Evolutionary conservation across 345 rosid genomes (phyloP).

Genomic region (Eucalyptus microcorys): DNA sequence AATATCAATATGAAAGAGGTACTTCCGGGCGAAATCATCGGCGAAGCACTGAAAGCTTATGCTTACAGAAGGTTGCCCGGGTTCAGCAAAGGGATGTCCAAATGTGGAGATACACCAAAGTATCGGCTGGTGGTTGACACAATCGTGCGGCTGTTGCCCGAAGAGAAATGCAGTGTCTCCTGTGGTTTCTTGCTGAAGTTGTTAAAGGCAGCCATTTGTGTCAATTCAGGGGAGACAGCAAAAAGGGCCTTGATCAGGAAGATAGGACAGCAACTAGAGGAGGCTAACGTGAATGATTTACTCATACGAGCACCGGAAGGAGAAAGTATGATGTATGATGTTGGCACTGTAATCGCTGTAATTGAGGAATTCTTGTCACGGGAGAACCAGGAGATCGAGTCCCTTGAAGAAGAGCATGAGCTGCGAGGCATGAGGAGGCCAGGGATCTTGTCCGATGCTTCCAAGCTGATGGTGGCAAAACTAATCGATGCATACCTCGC

Average conservation of each 20-base stretch:
- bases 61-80: constrained; percentile 61
- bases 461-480: constrained; percentile 80
- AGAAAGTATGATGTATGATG: constrained; percentile 42
- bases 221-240: constrained; percentile 31
- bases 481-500: constrained; percentile 64
- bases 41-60: constrained; percentile 83
- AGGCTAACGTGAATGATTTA: constrained; percentile 60
- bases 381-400: constrained; percentile 32
- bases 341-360: constrained; percentile 42
- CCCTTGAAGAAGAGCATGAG: constrained; percentile 16
- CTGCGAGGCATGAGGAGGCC: constrained; percentile 24
- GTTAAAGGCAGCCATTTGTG: constrained; percentile 54
- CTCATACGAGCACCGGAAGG: constrained; percentile 43
- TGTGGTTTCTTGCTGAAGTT: constrained; percentile 72
- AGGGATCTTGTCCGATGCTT: constrained; percentile 67
- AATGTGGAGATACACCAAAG: constrained; percentile 30
- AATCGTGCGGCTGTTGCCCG: constrained; percentile 48
- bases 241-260: constrained; percentile 35
- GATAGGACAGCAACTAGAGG: constrained; percentile 73
- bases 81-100: constrained; percentile 52
- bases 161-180: constrained; percentile 59
- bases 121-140: constrained; percentile 45
- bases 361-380: constrained; percentile 47
- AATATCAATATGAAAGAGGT: constrained; percentile 32
- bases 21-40: constrained; percentile 48